A percentile compares a stretch with the other conserved stretches of the same genome.
phyloP scores from a whole-genome alignment of 2,329 filamentous ascomycete species.

The Ophiostoma tasmaniense region DNA sequence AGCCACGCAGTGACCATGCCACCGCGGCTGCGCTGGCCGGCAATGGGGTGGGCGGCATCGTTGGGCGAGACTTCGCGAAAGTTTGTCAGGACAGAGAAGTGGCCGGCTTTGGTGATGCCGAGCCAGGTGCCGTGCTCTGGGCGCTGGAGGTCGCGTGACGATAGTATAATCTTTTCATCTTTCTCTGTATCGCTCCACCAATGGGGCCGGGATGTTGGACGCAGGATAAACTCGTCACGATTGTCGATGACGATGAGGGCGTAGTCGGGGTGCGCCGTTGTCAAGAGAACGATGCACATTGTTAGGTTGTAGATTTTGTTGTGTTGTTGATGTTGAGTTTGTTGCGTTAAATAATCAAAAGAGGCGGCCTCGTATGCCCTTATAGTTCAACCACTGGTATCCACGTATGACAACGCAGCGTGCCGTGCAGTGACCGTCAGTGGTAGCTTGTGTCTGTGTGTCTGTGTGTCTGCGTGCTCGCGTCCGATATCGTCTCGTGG shows the following conservation, averaged over 20 bases:
- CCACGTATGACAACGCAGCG: not conserved
- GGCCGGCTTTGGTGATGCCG: constrained; percentile 51
- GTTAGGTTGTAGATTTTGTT: constrained; percentile 14
- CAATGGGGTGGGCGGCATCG: constrained; percentile 44
- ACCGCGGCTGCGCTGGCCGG: constrained; percentile 50
- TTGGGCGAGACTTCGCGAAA: constrained; percentile 48
- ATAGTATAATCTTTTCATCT: constrained; percentile 39
- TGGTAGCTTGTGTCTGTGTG: too few species aligned
- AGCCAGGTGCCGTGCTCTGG: constrained; percentile 58
- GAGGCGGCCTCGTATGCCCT: not conserved
- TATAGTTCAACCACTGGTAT: not conserved
- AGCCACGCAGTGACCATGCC: constrained; percentile 58
- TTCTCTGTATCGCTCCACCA: constrained; percentile 46
- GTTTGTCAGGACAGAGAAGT: constrained; percentile 58
- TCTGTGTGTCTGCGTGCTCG: not conserved
- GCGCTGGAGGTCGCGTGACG: constrained; percentile 53
- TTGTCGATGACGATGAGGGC: constrained; percentile 69
- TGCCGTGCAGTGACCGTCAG: too few species aligned
- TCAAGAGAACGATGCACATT: constrained; percentile 73
- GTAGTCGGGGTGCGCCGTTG: constrained; percentile 67
- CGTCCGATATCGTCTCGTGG: constrained; percentile 12
- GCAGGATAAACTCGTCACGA: constrained; percentile 63
- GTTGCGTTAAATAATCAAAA: not conserved
- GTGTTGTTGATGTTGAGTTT: not conserved
- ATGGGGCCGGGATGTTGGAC: constrained; percentile 54